Evolutionary conservation across 2,329 filamentous ascomycete species (phyloP), one percentile per base, ranked within the genome.

Genomic region (Nothophoma quercina): DNA sequence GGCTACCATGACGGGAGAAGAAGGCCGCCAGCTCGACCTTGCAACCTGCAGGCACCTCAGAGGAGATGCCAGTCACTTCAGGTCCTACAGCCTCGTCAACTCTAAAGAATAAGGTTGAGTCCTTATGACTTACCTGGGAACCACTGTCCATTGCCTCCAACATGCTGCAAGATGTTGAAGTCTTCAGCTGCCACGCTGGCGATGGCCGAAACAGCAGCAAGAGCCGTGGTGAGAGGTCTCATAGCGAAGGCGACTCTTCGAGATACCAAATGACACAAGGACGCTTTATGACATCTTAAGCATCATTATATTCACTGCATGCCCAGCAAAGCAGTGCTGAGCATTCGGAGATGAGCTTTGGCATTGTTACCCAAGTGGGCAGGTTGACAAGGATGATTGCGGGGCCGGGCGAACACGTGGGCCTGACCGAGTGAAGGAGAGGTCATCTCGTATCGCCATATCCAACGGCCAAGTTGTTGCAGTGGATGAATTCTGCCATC

Each of bases 11-110:
- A 15, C 85, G 81, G 2, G 79, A 78, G 26, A 85, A 73, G 55
- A 85, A 87, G 5, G 83, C 82, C 3, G 82, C 85, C 61, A 85
- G 81, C 52, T 88, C 83, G 4, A 88, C 80, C 8, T 73, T 74
- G 65, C 86, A 88, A 34, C 79, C 77, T 1, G 80, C 75, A 0
- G 85, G 85, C 1, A 84, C 75, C 4, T 81, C 76, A 23, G 79
- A 73, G 0, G 81, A 81, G 47, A 88, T 83, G 10, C 74, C 77
- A 53, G 82, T 79, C 38, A 86, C 78, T 60, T 87, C 81, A 9
- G 83, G 82, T 0, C 83, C 83, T 81, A 22, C 16, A n/a, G 4
- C 15, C 39, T 29, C 46, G 43, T 57, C 4, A 44, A 25, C 28
- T 8, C 8, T 2, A 7, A 12, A 9, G 10, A 10, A 1, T 5